Conservation (phyloP, 2,329 filamentous ascomycete genomes). For the Cordyceps pruinosa region DNA sequence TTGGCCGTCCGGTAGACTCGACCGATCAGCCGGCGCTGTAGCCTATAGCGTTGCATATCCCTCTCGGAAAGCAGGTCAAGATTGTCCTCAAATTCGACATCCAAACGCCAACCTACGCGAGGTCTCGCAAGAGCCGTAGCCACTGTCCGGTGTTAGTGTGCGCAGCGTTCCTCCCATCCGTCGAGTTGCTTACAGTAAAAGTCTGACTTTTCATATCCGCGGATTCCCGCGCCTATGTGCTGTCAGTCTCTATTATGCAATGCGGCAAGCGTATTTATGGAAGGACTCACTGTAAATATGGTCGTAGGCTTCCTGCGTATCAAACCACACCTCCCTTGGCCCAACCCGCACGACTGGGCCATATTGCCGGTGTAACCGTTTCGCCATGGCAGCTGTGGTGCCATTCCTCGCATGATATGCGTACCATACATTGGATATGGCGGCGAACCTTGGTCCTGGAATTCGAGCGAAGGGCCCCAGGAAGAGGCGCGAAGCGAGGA, state of each 20-base stretch:
- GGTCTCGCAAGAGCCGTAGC: constrained; percentile 40
- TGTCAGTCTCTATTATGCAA: neutral
- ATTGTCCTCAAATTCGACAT: constrained; percentile 33
- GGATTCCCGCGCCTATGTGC: constrained; percentile 33
- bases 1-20: constrained; percentile 39
- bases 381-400: constrained; percentile 33
- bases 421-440: constrained; percentile 42
- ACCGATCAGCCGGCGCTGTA: constrained; percentile 43
- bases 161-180: no score
- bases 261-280: neutral
- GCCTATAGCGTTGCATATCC: constrained; percentile 38
- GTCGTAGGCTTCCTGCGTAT: constrained; percentile 40
- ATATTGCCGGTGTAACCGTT: constrained; percentile 38
- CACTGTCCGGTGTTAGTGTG: constrained; percentile 25
- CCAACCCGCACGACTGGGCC: constrained; percentile 46
- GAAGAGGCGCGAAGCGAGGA: constrained; percentile 31
- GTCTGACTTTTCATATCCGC: constrained; percentile 43
- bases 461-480: constrained; percentile 38
- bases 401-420: constrained; percentile 40
- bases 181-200: constrained; percentile 40
- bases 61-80: constrained; percentile 46
- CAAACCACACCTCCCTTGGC: constrained; percentile 48
- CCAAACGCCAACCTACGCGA: constrained; percentile 31
- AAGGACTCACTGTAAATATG: constrained; percentile 38
- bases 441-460: constrained; percentile 41